phyloP scores from a whole-genome alignment of 805 yeast species.

The Starmera dryadoides region DNA sequence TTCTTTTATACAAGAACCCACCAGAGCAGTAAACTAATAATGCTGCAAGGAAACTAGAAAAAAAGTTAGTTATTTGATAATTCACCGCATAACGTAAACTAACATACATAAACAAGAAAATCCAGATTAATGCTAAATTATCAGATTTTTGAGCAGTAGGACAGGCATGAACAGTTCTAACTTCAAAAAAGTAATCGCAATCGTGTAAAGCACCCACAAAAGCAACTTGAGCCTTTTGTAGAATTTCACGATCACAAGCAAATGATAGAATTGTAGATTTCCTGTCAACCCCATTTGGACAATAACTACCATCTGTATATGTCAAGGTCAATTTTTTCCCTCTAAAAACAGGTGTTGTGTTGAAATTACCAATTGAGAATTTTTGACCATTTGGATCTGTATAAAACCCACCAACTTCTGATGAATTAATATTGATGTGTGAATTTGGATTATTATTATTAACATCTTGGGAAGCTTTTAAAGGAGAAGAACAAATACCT shows the following conservation, averaged over 20 bases:
- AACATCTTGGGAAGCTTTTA: conserved; percentile 20
- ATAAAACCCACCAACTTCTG: conserved; percentile 52
- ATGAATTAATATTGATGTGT: conserved; percentile 22
- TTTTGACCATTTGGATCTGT: conserved; percentile 35
- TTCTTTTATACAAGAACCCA: conserved; percentile 28
- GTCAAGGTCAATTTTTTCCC: conserved; percentile 67
- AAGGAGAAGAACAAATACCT: conserved; percentile 61
- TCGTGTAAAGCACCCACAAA: conserved; percentile 68
- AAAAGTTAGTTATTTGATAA: conserved; percentile 17
- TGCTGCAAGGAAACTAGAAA: conserved; percentile 25
- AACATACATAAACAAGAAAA: conserved; percentile 47
- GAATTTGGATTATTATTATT: conserved; percentile 18
- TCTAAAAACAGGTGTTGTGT: conserved; percentile 55
- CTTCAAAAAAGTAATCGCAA: conserved; percentile 80
- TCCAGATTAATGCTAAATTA: conserved; percentile 58
- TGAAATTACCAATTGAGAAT: conserved; percentile 54
- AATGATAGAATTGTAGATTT: conserved; percentile 65
- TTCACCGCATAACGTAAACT: conserved; percentile 33
- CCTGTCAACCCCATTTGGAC: conserved; percentile 47
- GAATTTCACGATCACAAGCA: conserved; percentile 71
- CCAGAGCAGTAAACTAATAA: conserved; percentile 35
- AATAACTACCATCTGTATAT: conserved; percentile 61
- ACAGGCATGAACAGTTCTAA: conserved; percentile 79
- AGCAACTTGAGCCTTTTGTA: conserved; percentile 55
- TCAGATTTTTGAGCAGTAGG: conserved; percentile 67